These are phyloP conservation scores for Saturnispora dispora DNA, from an alignment of 805 yeast species.

Conservation along the genomic window DNA sequence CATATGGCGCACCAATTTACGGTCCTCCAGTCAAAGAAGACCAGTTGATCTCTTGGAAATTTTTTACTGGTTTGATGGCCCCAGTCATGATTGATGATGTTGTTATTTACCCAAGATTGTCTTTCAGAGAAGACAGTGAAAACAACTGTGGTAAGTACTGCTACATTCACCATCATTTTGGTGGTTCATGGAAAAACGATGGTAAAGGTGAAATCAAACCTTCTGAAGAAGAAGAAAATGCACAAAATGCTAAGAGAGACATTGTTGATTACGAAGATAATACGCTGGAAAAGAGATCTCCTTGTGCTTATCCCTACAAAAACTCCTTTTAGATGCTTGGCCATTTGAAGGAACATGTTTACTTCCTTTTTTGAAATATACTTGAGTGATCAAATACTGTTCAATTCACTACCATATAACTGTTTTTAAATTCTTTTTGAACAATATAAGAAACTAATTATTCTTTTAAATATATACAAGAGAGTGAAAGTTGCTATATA, in stretches of 20 bases:
- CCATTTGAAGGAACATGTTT: not conserved
- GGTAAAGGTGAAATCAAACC: slow-evolving; percentile 30
- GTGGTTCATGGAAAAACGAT: slow-evolving; percentile 30
- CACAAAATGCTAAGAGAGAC: slow-evolving; percentile 13
- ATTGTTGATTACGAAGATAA: slow-evolving; percentile 1
- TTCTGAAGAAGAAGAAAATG: slow-evolving; percentile 21
- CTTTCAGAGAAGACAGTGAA: slow-evolving; percentile 28
- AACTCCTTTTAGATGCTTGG: not conserved
- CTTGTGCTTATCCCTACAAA: slow-evolving; percentile 5
- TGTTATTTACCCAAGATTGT: slow-evolving; percentile 27
- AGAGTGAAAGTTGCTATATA: not conserved
- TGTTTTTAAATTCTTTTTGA: not conserved
- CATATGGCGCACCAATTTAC: slow-evolving; percentile 22
- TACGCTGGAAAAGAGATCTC: slow-evolving; percentile 11
- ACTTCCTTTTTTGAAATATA: not conserved
- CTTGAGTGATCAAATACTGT: not conserved
- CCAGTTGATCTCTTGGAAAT: slow-evolving; percentile 26
- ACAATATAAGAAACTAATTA: not conserved
- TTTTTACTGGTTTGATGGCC: slow-evolving; percentile 27
- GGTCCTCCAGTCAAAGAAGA: slow-evolving; percentile 25
- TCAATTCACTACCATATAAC: not conserved
- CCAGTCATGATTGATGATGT: slow-evolving; percentile 29
- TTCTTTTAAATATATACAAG: slow-evolving; percentile 1
- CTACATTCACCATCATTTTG: slow-evolving; percentile 28
- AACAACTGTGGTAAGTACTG: slow-evolving; percentile 30